Base-by-base conservation (phyloP, 1,284 basidiomycete species). In the Ceratobasidium papillatum region DNA sequence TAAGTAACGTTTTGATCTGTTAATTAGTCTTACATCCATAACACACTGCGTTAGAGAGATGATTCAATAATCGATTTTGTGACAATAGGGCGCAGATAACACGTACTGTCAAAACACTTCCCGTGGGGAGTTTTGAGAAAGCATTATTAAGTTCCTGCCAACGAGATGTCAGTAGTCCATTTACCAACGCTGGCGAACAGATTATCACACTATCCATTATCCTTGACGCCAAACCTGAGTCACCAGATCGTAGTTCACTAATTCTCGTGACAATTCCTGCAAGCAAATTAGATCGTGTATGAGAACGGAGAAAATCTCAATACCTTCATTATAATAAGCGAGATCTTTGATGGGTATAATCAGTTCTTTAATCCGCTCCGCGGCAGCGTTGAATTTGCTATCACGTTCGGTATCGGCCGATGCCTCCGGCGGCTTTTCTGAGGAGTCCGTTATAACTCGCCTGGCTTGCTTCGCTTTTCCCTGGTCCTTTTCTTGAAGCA, bases 241-340 rank as follows among this genome's bases (percentile, higher is more conserved):
- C 63, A 22, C 30, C 63, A 22, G 45, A 45, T 43, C 43, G 25
- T 8, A 22, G 27, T 27, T 65, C 63, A 25, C 63, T 14, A n/a
- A 32, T 12, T 25, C 63, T 30, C 17, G 47, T 52, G 0, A 45
- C 47, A 25, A 65, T 65, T 22, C 17, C 62, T 64, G n/a, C 11
- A 22, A 38, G 1, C 47, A 27, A 54, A 12, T 30, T 27, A 54
- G n/a, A 22, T 54, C 25, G 27, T 54, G 25, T 38, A 34, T 4
- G 7, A 17, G 14, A 38, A 19, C 36, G 32, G 7, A 36, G 32
- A 9, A 14, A 12, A 22, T 27, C 45, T 47, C 14, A 14, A 7
- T 14, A 64, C 62, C 62, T 64, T 64, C 62, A 19, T 64, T 64
- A 27, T 64, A 64, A 25, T 64, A 64, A 5, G 43, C 62, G 19